Conservation (phyloP, 2,329 filamentous ascomycete species). For the Cordyceps farinosa region DNA sequence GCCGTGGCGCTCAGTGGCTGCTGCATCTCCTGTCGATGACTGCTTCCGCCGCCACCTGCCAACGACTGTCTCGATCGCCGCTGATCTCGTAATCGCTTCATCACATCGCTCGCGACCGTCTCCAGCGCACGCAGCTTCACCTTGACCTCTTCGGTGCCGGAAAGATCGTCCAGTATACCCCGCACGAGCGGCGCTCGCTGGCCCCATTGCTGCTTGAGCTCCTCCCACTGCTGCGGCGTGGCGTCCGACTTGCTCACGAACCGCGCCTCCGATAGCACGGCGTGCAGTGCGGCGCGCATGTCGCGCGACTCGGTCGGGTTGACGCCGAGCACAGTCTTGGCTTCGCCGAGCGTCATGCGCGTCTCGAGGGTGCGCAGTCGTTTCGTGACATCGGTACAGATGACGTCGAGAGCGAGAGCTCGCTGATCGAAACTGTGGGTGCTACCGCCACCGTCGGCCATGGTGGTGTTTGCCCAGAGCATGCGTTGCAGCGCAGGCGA, state of each 20-base stretch:
- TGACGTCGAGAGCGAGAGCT: constrained; percentile 68
- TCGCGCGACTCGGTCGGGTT: constrained; percentile 50
- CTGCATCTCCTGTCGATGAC: neutral
- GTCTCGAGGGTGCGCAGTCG: constrained; percentile 63
- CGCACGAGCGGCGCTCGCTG: constrained; percentile 53
- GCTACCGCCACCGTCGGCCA: constrained; percentile 29
- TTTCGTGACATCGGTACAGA: constrained; percentile 80
- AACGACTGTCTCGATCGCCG: constrained; percentile 30
- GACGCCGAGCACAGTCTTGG: constrained; percentile 57
- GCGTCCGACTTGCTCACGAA: constrained; percentile 72
- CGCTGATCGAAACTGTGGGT: constrained; percentile 49
- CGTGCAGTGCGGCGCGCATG: constrained; percentile 63
- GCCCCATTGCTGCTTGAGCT: constrained; percentile 67
- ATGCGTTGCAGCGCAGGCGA: constrained; percentile 60
- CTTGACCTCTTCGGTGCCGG: constrained; percentile 49
- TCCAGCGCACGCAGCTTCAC: constrained; percentile 64
- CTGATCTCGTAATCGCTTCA: constrained; percentile 72
- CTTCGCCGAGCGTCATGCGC: constrained; percentile 69
- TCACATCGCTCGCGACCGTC: constrained; percentile 68
- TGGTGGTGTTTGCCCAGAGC: constrained; percentile 42
- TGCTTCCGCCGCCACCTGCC: neutral
- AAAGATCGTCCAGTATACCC: constrained; percentile 48
- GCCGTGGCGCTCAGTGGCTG: neutral
- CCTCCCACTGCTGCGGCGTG: constrained; percentile 67
- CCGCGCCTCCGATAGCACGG: constrained; percentile 60